Conservation (phyloP, 225 moss, liverwort and hornwort species). For the Rhytidiadelphus loreus region DNA sequence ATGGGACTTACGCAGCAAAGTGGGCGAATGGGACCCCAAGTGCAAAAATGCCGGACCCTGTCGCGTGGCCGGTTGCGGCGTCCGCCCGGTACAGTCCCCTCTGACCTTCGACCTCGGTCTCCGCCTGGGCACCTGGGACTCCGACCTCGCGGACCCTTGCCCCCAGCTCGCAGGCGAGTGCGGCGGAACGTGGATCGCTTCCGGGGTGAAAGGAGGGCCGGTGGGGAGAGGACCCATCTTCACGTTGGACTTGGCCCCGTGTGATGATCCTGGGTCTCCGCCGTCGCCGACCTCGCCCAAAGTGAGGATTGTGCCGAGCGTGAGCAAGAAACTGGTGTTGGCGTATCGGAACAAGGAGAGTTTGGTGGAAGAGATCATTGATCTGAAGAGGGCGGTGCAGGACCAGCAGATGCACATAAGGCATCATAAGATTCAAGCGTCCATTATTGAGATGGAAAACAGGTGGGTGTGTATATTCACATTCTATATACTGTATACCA, state of each 20-base stretch:
- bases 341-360: conserved; percentile 83
- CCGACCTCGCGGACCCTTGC: conserved; percentile 33
- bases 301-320: conserved; percentile 70
- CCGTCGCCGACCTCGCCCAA: conserved; percentile 41
- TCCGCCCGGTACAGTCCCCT: conserved; percentile 14
- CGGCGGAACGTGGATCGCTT: conserved; percentile 46
- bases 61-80: conserved; percentile 14
- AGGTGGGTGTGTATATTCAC: conserved; percentile 13
- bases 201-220: conserved; percentile 27
- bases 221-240: conserved; percentile 37
- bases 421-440: conserved; percentile 85
- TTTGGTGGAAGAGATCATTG: conserved; percentile 73
- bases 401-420: conserved; percentile 87
- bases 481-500: background rate
- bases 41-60: conserved; percentile 41
- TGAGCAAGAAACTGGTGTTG: conserved; percentile 70
- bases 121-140: conserved; percentile 31
- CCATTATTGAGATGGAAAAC: conserved; percentile 86
- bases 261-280: conserved; percentile 29
- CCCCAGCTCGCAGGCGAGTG: conserved; percentile 46
- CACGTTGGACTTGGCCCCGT: conserved; percentile 35
- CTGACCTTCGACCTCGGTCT: conserved; percentile 34
- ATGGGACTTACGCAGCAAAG: conserved; percentile 36
- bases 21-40: conserved; percentile 51
- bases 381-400: conserved; percentile 70